Conservation (phyloP, 2,329 filamentous ascomycete genomes). For the Zalaria obscura region DNA sequence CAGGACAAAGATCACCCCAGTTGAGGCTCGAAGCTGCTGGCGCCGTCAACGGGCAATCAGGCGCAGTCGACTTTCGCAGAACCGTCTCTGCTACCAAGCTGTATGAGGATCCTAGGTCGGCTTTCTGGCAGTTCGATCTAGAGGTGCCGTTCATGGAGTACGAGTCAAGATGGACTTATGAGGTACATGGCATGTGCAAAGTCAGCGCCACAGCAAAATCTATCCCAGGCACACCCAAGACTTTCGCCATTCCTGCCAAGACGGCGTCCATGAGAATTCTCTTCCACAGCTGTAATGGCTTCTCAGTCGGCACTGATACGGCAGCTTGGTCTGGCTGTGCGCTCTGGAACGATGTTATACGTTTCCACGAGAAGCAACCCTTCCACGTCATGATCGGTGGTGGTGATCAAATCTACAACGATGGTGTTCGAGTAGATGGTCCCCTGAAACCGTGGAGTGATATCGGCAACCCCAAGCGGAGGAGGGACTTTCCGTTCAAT, state of each 20-base stretch:
- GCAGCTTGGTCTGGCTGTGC: constrained; percentile 45
- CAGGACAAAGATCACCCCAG: constrained; percentile 47
- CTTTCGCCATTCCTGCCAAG: constrained; percentile 43
- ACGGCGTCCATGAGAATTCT: constrained; percentile 55
- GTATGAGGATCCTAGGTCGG: constrained; percentile 43
- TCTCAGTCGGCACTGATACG: constrained; percentile 51
- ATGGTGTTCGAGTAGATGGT: constrained; percentile 69
- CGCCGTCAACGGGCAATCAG: constrained; percentile 19
- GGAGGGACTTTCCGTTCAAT: constrained; percentile 47
- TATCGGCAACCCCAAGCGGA: constrained; percentile 46
- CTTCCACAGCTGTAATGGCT: constrained; percentile 57
- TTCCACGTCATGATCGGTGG: constrained; percentile 70
- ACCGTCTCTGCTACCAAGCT: constrained; percentile 38
- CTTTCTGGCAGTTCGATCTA: constrained; percentile 45
- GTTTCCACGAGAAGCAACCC: constrained; percentile 43
- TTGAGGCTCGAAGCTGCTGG: constrained; percentile 45
- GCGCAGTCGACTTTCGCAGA: constrained; percentile 15
- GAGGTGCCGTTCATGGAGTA: constrained; percentile 52
- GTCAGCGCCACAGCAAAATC: constrained; percentile 27
- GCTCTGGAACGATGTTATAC: constrained; percentile 51
- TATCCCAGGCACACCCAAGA: constrained; percentile 20
- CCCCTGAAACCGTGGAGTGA: constrained; percentile 56
- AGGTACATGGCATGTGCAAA: constrained; percentile 51
- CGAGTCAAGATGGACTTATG: constrained; percentile 70
- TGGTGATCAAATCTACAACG: constrained; percentile 72